phyloP scores from a whole-genome alignment of 2,329 filamentous ascomycete genomes.

The Fusarium udum region DNA sequence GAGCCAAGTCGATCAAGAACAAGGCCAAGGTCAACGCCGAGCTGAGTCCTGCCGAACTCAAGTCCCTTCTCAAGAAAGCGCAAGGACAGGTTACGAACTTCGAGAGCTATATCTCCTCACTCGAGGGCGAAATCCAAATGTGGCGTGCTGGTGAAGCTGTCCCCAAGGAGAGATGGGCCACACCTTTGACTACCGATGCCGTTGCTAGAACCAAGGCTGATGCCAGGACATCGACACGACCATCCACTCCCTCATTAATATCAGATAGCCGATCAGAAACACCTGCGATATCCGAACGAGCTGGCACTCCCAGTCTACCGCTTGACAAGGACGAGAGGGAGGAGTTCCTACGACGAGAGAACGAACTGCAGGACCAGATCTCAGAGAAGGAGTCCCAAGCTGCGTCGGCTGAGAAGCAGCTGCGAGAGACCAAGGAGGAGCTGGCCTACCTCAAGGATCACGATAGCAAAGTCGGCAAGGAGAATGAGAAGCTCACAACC shows the following conservation, averaged over 20 bases:
- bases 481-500: conserved; percentile 85
- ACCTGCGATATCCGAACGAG: conserved; percentile 77
- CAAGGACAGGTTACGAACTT: conserved; percentile 90
- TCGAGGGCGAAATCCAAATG: conserved; percentile 84
- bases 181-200: conserved; percentile 65
- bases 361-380: conserved; percentile 96
- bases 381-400: conserved; percentile 90
- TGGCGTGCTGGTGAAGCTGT: conserved; percentile 92
- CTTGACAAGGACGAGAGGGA: conserved; percentile 97
- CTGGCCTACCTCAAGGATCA: conserved; percentile 86
- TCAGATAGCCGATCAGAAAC: conserved; percentile 71
- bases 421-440: conserved; percentile 88
- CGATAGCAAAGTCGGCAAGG: conserved; percentile 81
- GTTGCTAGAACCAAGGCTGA: conserved; percentile 53
- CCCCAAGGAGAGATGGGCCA: conserved; percentile 88
- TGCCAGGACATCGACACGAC: conserved; percentile 55
- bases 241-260: conserved; percentile 62
- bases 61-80: conserved; percentile 89
- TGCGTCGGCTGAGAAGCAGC: conserved; percentile 78
- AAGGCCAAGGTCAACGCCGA: conserved; percentile 99
- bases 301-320: conserved; percentile 85
- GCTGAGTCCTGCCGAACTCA: conserved; percentile 94
- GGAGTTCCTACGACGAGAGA: conserved; percentile 93
- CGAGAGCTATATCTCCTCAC: conserved; percentile 81
- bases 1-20: conserved; percentile 99